Evolutionary conservation across 2,329 filamentous ascomycete genomes (phyloP).

Genomic region (Fusarium multiceps): DNA sequence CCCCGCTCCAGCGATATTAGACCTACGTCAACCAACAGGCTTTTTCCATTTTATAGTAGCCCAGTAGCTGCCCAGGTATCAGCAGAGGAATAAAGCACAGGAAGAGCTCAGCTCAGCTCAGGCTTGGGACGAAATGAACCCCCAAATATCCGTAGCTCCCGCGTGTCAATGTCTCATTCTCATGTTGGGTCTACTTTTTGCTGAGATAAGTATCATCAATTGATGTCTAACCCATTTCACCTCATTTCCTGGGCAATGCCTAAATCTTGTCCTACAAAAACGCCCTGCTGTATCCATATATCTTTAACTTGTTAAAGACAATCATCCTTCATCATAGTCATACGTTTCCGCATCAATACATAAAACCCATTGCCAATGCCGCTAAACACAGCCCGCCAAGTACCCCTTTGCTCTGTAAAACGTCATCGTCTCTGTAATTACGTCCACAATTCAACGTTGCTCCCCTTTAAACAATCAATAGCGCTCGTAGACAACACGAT

Average conservation of each 20-base stretch:
- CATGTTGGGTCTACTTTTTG: background rate
- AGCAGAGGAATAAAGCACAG: background rate
- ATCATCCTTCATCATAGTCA: constrained; percentile 4
- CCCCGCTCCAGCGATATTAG: constrained; percentile 29
- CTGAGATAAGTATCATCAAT: background rate
- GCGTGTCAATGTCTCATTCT: constrained; percentile 1
- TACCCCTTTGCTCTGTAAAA: constrained; percentile 13
- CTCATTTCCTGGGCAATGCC: constrained; percentile 2
- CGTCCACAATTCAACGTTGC: background rate
- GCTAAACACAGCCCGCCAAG: constrained; percentile 29
- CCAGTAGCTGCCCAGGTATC: background rate
- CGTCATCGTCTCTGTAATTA: constrained; percentile 24
- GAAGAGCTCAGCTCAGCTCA: background rate
- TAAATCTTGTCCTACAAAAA: constrained; percentile 12
- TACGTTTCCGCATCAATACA: constrained; percentile 24
- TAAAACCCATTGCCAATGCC: constrained; percentile 32
- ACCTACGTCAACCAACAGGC: constrained; percentile 20
- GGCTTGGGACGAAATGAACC: background rate
- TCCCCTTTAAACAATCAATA: constrained; percentile 11
- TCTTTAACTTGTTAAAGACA: constrained; percentile 2
- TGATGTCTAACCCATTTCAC: constrained; percentile 1
- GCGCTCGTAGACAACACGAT: constrained; percentile 44
- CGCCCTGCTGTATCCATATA: constrained; percentile 18
- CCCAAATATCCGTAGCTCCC: constrained; percentile 32
- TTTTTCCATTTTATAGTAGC: background rate